These are phyloP conservation scores for Cyberlindnera bimundalis DNA, from an alignment of 805 yeast species.

Conservation along the genomic window DNA sequence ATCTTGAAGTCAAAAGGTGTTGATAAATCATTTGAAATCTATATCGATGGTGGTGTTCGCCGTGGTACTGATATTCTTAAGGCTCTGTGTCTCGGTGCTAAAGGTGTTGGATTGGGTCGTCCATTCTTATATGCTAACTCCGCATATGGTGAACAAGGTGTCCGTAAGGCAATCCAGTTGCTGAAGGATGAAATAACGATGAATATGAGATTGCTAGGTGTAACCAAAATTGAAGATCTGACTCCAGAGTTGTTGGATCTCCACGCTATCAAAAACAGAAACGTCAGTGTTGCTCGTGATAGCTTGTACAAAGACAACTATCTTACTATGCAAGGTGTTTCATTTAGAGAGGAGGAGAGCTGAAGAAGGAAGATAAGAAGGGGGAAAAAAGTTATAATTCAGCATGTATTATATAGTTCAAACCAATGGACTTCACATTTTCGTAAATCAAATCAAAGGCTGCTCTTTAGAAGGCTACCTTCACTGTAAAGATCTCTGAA, in stretches of 20 bases:
- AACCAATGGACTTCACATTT: too few relatives aligned
- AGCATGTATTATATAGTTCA: too few relatives aligned
- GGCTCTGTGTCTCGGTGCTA: conserved; percentile 67
- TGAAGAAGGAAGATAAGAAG: too few relatives aligned
- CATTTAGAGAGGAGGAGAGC: conserved; percentile 34
- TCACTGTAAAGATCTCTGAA: conserved; percentile 47
- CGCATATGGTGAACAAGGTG: conserved; percentile 63
- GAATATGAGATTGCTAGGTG: conserved; percentile 82
- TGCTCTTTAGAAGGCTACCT: conserved; percentile 31
- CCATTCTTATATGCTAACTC: conserved; percentile 63
- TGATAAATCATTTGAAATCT: conserved; percentile 51
- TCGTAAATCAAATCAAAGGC: too few relatives aligned
- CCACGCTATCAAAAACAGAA: conserved; percentile 39
- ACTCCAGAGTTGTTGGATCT: conserved; percentile 60
- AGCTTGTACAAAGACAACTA: conserved; percentile 52
- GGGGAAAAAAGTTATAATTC: too few relatives aligned
- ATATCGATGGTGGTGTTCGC: conserved; percentile 66
- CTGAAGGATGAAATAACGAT: conserved; percentile 67
- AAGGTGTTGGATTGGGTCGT: conserved; percentile 68
- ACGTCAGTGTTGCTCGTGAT: conserved; percentile 50
- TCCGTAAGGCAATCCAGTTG: conserved; percentile 53
- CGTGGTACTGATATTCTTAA: conserved; percentile 66
- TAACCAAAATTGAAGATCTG: conserved; percentile 54
- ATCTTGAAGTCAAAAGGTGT: conserved; percentile 42
- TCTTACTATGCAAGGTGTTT: conserved; percentile 49